Evolutionary conservation across 2,329 filamentous ascomycete species (phyloP).

Genomic region (Cordyceps cicadae): DNA sequence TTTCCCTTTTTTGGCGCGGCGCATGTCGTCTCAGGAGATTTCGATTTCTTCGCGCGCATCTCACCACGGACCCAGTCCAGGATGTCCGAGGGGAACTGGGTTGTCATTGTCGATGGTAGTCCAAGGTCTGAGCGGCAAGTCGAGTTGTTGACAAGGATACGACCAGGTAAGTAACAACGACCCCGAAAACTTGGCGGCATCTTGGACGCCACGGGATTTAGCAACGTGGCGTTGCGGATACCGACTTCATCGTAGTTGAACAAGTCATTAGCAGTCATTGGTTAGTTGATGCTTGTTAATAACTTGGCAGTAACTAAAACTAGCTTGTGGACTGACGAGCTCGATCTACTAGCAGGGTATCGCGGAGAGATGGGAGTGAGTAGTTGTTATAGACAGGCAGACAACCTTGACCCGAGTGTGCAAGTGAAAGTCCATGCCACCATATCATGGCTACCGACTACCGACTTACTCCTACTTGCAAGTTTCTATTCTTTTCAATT

Average conservation of each 20-base stretch:
- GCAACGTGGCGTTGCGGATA: neutral
- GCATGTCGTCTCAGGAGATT: neutral
- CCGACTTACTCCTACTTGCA: no score
- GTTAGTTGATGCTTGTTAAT: no score
- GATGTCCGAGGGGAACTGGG: neutral
- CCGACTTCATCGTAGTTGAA: no score
- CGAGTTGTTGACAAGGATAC: neutral
- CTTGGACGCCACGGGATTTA: neutral
- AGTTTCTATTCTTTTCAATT: neutral
- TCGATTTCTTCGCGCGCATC: neutral
- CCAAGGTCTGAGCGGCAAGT: slow-evolving; percentile 1
- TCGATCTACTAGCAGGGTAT: no score
- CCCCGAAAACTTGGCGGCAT: neutral
- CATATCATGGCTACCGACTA: no score
- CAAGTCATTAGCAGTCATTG: no score
- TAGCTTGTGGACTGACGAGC: no score
- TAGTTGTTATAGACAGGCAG: no score
- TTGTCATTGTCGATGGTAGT: neutral
- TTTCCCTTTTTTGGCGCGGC: neutral
- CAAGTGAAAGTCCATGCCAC: no score
- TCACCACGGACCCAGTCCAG: neutral
- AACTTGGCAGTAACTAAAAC: no score
- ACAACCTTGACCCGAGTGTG: no score
- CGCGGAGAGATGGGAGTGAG: no score
- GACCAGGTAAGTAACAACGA: neutral